Base-by-base conservation (phyloP, 192 early-diverging fungal genomes). In the Coemansia sp. region DNA sequence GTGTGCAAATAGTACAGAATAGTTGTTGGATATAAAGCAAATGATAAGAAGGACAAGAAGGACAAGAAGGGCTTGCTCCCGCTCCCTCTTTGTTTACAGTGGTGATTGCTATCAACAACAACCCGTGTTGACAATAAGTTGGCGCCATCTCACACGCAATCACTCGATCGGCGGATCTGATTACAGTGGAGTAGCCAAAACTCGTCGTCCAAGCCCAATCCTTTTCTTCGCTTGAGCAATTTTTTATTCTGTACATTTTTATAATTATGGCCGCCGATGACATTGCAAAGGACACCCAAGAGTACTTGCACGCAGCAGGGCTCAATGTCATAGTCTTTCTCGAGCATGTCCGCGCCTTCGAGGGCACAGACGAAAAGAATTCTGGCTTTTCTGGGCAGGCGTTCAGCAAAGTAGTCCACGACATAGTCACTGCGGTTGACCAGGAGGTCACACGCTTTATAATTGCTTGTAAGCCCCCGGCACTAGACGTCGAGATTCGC, bases 391-490 rank as follows among this genome's bases (percentile, higher is more conserved):
- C 70, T 1, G 67, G 63, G 32, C 10, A 70, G n/a, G 25, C 41
- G 15, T 73, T 82, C 57, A 73, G 60, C 53, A 58, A 57, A 11
- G 29, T 57, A 1, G 60, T 73, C 6, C 65, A 76, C 54, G 64
- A 60, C 11, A 68, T 82, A 25, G 70, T 67, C 6, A 43, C 46
- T 4, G 74, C 79, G 9, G 70, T 82, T 2, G 79, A 82, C 67
- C 76, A 76, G 41, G 79, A 82, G 19, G 74, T 73, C 1, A 82
- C 79, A 0, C 67, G 70, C 32, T 65, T 82, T 43, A 62, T 82
- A 14, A 76, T 82, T 63, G 79, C 79, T 2, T 76, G 73, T 45
- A 82, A 82, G 27, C 74, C 79, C 14, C 79, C 79, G 2, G 79
- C 74, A 4, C 60, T 71, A 3, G 74, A 72, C 20, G 25, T 22